phyloP scores from a whole-genome alignment of 1,139 yeast species.

The Magnusiomyces tetraspermus region DNA sequence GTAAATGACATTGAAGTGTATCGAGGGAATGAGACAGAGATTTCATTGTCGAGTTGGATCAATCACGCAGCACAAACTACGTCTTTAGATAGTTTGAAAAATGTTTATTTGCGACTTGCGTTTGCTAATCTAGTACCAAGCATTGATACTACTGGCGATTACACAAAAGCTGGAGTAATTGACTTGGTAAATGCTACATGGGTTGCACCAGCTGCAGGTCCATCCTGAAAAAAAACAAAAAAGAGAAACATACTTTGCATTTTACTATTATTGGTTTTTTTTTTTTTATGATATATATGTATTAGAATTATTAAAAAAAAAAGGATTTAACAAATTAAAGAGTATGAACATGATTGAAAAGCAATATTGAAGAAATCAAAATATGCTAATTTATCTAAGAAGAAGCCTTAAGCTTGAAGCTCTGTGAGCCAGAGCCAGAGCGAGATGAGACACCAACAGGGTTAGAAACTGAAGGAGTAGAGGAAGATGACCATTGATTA shows the following conservation, averaged over 20 bases:
- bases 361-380: no score
- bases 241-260: not conserved
- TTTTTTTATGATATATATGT: no score
- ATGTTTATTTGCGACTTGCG: slow-evolving; percentile 24
- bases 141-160: slow-evolving; percentile 21
- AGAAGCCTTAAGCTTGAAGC: not conserved
- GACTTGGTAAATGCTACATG: slow-evolving; percentile 18
- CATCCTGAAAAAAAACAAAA: slow-evolving; percentile 14
- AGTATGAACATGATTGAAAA: no score
- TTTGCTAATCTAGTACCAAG: slow-evolving; percentile 17
- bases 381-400: not conserved
- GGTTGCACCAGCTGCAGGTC: slow-evolving; percentile 19
- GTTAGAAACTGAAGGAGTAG: slow-evolving; percentile 40
- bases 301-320: no score
- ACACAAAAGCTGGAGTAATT: slow-evolving; percentile 23
- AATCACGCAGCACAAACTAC: slow-evolving; percentile 7
- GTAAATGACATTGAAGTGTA: slow-evolving; percentile 74
- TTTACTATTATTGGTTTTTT: not conserved
- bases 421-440: not conserved
- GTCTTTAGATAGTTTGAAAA: slow-evolving; percentile 2
- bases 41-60: slow-evolving; percentile 25
- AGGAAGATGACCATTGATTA: slow-evolving; percentile 53
- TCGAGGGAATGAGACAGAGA: slow-evolving; percentile 38
- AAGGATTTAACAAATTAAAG: no score
- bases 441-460: slow-evolving; percentile 40